Base-by-base conservation (phyloP, 768 basidiomycete genomes). In the Hebeloma cylindrosporum region DNA sequence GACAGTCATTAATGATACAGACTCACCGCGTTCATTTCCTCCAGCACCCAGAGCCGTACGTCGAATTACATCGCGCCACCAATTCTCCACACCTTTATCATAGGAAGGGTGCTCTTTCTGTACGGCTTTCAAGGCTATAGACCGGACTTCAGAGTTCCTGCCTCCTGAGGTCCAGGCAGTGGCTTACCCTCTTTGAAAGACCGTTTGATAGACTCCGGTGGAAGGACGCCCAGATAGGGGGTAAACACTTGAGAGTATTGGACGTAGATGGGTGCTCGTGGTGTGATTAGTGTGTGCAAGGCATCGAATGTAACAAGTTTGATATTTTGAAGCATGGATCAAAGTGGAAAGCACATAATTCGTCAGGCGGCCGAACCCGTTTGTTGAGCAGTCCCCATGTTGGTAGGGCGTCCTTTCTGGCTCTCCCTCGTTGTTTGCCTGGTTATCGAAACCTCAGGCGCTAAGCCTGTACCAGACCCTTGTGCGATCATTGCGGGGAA, bases 261-360 rank as follows among this genome's bases (percentile, higher is more conserved):
- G 21, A 78, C 70, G 47, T 85, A 72, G 34, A 92, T 74, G 3
- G 89, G 85, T 25, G 64, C 64, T 5, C 85, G 78, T 14, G 86
- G 88, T 2, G 74, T 73, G 11, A 92, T 69, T 4, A 89, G 69
- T n/a, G 89, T 92, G 56, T 84, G 79, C 18, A 90, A 66, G 1
- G 80, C 80, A 56, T 92, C 89, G 53, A 92, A 90, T n/a, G 84
- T 80, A 34, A 89, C 82, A 5, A 88, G 67, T n/a, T n/a, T 78
- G 20, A 43, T 40, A 26, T 7, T 47, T 29, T 21, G 30, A 39
- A 42, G 26, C 57, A 57, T 5, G 23, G n/a, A 26, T 22, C 37
- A 20, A 25, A 39, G n/a, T n/a, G n/a, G n/a, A n/a, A n/a, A n/a
- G n/a, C n/a, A n/a, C n/a, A n/a, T n/a, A n/a, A n/a, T n/a, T n/a